phyloP scores from a whole-genome alignment of 139 green algal genomes.

The Medakamo hakoo region DNA sequence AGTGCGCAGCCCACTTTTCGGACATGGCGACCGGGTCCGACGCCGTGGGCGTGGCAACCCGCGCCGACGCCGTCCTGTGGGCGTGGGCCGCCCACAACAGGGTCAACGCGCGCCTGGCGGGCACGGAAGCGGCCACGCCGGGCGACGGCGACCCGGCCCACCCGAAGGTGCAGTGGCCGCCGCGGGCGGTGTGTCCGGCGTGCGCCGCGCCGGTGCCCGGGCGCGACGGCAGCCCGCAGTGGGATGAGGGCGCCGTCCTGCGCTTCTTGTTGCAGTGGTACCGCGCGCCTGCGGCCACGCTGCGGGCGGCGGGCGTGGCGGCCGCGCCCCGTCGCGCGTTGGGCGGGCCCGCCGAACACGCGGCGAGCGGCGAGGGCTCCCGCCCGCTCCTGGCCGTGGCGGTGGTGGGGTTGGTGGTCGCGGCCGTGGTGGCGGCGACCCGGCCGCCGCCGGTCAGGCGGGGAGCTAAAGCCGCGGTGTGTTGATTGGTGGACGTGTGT shows the following conservation, averaged over 20 bases:
- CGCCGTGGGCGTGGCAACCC: not conserved
- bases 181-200: not conserved
- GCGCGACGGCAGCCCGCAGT: not conserved
- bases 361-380: not conserved
- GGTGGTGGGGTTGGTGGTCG: not conserved
- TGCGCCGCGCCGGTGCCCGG: not conserved
- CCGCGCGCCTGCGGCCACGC: not conserved
- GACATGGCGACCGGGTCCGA: not conserved
- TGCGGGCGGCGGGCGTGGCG: too few species aligned
- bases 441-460: too few species aligned
- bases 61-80: not conserved
- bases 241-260: not conserved
- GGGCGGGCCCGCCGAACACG: too few species aligned
- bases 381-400: too few species aligned
- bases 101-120: not conserved
- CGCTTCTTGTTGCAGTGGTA: not conserved
- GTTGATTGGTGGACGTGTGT: too few species aligned
- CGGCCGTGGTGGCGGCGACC: not conserved
- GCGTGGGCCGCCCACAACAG: not conserved
- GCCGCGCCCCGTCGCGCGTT: not conserved
- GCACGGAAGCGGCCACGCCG: not conserved
- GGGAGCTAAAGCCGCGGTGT: too few species aligned
- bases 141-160: not conserved
- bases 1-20: not conserved
- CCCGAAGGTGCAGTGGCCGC: not conserved